phyloP scores from a whole-genome alignment of 2,329 filamentous ascomycete species.

The Ophiostoma angusticollis region DNA sequence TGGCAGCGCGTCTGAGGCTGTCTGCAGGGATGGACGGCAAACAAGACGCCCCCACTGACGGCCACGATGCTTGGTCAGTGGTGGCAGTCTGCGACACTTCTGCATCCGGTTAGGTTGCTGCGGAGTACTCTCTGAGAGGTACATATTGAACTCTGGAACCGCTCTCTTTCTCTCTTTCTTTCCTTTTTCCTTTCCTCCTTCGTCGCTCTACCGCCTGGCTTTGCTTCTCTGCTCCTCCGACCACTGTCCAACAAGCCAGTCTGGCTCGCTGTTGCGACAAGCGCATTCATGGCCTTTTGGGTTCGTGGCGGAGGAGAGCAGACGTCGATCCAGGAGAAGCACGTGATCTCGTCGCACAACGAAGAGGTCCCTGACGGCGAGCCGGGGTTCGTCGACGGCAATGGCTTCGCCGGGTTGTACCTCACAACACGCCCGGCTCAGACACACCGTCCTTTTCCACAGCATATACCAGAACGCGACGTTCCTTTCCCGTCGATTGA shows the following conservation, averaged over 20 bases:
- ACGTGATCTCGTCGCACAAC: constrained; percentile 1
- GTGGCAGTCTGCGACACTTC: too few species aligned
- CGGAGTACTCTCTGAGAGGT: too few species aligned
- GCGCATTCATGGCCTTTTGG: constrained; percentile 7
- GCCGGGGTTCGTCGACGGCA: neutral
- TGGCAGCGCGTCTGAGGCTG: too few species aligned
- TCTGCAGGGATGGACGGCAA: too few species aligned
- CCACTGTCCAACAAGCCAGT: constrained; percentile 2
- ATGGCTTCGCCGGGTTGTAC: neutral
- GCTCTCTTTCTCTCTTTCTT: neutral
- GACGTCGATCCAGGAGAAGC: neutral
- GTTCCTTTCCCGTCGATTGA: constrained; percentile 9
- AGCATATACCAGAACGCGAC: constrained; percentile 3
- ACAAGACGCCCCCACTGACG: too few species aligned
- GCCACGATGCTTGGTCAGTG: too few species aligned
- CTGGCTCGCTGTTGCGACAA: neutral
- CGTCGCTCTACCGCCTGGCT: neutral
- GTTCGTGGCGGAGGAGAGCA: constrained; percentile 7
- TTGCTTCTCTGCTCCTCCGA: constrained; percentile 1
- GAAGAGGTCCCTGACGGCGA: neutral
- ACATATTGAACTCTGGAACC: neutral
- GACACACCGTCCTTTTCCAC: neutral
- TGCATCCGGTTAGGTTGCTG: too few species aligned
- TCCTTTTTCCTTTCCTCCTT: neutral
- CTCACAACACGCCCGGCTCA: neutral